phyloP scores from a whole-genome alignment of 225 moss, liverwort and hornwort species.

The Pleurozium schreberi region DNA sequence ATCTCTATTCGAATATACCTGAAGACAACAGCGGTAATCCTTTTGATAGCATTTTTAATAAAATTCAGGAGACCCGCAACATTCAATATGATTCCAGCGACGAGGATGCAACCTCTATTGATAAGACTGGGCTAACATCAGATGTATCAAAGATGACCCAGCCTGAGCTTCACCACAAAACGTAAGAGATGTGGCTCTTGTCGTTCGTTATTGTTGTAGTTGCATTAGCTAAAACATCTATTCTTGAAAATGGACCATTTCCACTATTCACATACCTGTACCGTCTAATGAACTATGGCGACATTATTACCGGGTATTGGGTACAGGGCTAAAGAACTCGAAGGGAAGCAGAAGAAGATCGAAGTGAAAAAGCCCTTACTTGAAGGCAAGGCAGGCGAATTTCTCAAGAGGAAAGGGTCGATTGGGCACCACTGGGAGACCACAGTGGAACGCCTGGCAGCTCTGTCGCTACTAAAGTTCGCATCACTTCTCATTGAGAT shows the following conservation, averaged over 20 bases:
- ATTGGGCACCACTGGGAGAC: constrained; percentile 34
- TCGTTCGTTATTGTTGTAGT: neutral
- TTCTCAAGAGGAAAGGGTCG: constrained; percentile 37
- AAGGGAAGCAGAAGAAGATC: constrained; percentile 9
- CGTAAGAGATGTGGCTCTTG: constrained; percentile 7
- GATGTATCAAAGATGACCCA: neutral
- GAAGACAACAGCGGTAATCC: neutral
- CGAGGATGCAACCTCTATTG: neutral
- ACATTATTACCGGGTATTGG: neutral
- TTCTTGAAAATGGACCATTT: neutral
- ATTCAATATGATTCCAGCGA: neutral
- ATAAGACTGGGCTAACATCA: neutral
- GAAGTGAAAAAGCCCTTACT: constrained; percentile 9
- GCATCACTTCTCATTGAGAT: constrained; percentile 80
- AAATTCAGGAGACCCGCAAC: neutral
- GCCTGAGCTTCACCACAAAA: constrained; percentile 14
- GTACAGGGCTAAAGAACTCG: neutral
- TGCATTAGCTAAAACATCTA: neutral
- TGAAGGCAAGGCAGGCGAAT: constrained; percentile 36
- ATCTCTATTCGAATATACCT: neutral
- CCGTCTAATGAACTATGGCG: neutral
- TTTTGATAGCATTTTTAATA: neutral
- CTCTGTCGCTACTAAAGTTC: constrained; percentile 83
- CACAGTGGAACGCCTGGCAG: constrained; percentile 61
- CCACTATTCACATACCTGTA: neutral